Percentiles rank a stretch among this genome's conserved stretches.
Evolutionary conservation across 2,329 filamentous ascomycete species (phyloP).

Genomic region (Penicillium nordicum): DNA sequence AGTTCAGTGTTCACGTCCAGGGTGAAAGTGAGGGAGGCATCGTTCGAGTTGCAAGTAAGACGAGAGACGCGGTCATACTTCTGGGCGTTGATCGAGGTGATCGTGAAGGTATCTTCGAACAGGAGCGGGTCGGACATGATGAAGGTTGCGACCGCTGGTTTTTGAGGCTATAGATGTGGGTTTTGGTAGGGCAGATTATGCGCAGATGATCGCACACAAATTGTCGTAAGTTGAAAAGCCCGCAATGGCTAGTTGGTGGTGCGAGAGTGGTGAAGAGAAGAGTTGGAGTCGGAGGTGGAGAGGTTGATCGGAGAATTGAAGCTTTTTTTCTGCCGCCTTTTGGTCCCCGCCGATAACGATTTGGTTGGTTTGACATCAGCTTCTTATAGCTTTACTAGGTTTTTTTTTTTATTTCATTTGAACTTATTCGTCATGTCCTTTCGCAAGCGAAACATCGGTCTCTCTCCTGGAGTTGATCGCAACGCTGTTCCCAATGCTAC

Average conservation of each 20-base stretch:
- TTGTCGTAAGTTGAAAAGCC: neutral
- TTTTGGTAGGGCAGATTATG: neutral
- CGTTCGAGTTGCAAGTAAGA: constrained; percentile 70
- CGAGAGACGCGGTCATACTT: constrained; percentile 97
- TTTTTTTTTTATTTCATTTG: neutral
- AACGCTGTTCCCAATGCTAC: constrained; percentile 29
- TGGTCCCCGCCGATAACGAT: constrained; percentile 26
- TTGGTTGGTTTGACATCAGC: constrained; percentile 7
- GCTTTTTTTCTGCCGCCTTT: constrained; percentile 29
- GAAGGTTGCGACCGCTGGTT: constrained; percentile 37
- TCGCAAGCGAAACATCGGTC: constrained; percentile 62
- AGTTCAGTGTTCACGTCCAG: constrained; percentile 95
- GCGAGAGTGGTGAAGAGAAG: constrained; percentile 9
- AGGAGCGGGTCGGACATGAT: constrained; percentile 80
- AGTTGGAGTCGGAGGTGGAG: constrained; percentile 17
- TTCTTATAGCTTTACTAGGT: neutral
- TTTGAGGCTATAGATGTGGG: neutral
- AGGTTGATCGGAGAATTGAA: constrained; percentile 22
- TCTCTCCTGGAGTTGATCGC: constrained; percentile 44
- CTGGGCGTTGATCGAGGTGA: constrained; percentile 72
- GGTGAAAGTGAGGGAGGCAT: constrained; percentile 70
- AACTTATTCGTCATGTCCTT: constrained; percentile 55
- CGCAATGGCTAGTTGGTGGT: constrained; percentile 2
- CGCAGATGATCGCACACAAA: neutral
- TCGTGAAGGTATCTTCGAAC: constrained; percentile 86